A percentile compares a stretch with the other conserved stretches of the same genome.
These are phyloP conservation scores for Saccharomycopsis phalli DNA, from an alignment of 1,139 yeast species.

Conservation along the genomic window DNA sequence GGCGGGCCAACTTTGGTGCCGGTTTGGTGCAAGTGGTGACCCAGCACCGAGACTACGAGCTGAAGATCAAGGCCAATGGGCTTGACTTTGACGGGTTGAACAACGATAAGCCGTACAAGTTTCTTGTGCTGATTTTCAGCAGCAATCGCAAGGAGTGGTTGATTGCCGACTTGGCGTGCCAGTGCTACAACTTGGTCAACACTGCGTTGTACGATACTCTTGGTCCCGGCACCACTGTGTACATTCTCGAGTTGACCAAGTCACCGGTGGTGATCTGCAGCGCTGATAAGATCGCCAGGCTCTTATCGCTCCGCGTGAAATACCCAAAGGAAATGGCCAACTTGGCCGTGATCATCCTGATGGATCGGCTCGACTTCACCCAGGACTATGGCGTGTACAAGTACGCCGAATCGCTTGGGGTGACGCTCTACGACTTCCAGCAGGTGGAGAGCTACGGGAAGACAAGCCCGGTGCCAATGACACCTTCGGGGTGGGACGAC, in stretches of 20 bases:
- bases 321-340: slow-evolving; percentile 28
- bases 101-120: slow-evolving; percentile 28
- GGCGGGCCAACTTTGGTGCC: slow-evolving; percentile 49
- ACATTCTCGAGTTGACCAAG: slow-evolving; percentile 48
- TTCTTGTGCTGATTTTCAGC: slow-evolving; percentile 47
- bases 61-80: slow-evolving; percentile 12
- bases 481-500: slow-evolving; percentile 38
- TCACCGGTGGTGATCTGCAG: slow-evolving; percentile 46
- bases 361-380: slow-evolving; percentile 40
- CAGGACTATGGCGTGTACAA: slow-evolving; percentile 25
- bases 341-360: slow-evolving; percentile 39
- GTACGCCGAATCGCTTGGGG: slow-evolving; percentile 29
- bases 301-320: slow-evolving; percentile 33
- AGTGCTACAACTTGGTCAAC: slow-evolving; percentile 40
- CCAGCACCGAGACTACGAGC: slow-evolving; percentile 33
- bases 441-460: slow-evolving; percentile 51
- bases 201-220: slow-evolving; percentile 62
- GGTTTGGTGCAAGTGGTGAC: slow-evolving; percentile 51
- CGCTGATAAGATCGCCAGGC: slow-evolving; percentile 36
- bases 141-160: slow-evolving; percentile 55
- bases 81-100: slow-evolving; percentile 21
- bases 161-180: slow-evolving; percentile 51
- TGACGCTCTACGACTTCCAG: slow-evolving; percentile 36
- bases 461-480: slow-evolving; percentile 35
- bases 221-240: slow-evolving; percentile 50